Conservation (phyloP, 1,139 yeast genomes). For the Debaryomyces robertsiae region DNA sequence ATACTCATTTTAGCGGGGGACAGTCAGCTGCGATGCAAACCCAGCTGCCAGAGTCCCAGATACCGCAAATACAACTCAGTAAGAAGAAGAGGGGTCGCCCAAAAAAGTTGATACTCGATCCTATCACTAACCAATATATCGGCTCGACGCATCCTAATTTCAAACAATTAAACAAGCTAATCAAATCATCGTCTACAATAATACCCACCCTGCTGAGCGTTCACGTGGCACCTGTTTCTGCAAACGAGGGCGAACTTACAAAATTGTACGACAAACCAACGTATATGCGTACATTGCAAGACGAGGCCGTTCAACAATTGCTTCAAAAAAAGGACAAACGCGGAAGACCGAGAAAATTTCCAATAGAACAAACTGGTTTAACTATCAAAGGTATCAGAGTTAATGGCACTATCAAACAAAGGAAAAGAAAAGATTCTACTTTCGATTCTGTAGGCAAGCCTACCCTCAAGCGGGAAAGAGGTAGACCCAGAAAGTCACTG, state of each 20-base stretch:
- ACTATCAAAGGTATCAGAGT: constrained; percentile 50
- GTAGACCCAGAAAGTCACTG: constrained; percentile 19
- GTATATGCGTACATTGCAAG: constrained; percentile 34
- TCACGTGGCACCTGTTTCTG: background rate
- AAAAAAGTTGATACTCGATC: constrained; percentile 45
- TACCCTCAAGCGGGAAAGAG: constrained; percentile 20
- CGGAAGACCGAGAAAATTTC: constrained; percentile 57
- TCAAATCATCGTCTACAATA: constrained; percentile 24
- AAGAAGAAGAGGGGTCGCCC: constrained; percentile 51
- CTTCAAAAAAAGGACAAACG: constrained; percentile 46
- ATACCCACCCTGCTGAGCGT: constrained; percentile 3
- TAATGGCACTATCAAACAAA: constrained; percentile 37
- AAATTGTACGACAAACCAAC: constrained; percentile 34
- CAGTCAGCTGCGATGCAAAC: constrained; percentile 11
- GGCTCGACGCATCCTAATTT: constrained; percentile 49
- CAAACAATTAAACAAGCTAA: constrained; percentile 39
- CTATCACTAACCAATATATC: constrained; percentile 43
- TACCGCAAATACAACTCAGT: constrained; percentile 17
- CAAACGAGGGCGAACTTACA: constrained; percentile 16
- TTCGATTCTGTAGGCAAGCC: constrained; percentile 18
- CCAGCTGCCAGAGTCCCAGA: constrained; percentile 11
- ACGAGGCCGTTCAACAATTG: constrained; percentile 41
- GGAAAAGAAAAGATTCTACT: constrained; percentile 26
- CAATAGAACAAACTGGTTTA: constrained; percentile 51
- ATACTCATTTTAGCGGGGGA: background rate